These are phyloP conservation scores for Dioszegia crocea DNA, from an alignment of 768 basidiomycete species.

Conservation along the genomic window DNA sequence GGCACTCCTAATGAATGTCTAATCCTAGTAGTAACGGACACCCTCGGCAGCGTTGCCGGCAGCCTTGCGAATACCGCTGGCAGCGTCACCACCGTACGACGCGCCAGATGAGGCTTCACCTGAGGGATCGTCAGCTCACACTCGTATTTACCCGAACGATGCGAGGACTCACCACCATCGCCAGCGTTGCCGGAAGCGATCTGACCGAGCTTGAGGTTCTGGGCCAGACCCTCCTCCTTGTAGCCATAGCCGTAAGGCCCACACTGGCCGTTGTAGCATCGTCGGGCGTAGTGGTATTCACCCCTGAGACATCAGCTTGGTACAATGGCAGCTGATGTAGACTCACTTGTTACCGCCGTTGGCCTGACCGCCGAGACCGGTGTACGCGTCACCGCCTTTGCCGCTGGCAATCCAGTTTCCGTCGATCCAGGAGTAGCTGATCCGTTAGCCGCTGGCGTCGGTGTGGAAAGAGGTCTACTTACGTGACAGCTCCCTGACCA, in stretches of 20 bases:
- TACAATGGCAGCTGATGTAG: neutral
- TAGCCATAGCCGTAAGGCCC: slow-evolving; percentile 10
- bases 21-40: slow-evolving; percentile 3
- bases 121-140: neutral
- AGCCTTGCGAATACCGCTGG: neutral
- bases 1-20: neutral
- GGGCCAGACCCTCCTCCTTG: slow-evolving; percentile 10
- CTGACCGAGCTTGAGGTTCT: slow-evolving; percentile 22
- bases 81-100: slow-evolving; percentile 23
- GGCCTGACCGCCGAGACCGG: slow-evolving; percentile 37
- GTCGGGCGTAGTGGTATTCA: slow-evolving; percentile 12
- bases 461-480: neutral
- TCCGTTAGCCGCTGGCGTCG: neutral
- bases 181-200: slow-evolving; percentile 31
- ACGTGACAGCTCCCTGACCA: slow-evolving; percentile 16
- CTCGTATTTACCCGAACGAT: neutral
- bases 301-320: slow-evolving; percentile 6
- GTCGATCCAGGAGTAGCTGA: slow-evolving; percentile 6
- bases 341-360: slow-evolving; percentile 37
- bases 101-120: slow-evolving; percentile 29
- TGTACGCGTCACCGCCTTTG: slow-evolving; percentile 34
- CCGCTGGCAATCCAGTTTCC: slow-evolving; percentile 12
- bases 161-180: slow-evolving; percentile 28
- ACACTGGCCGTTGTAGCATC: slow-evolving; percentile 6
- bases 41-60: slow-evolving; percentile 2